Base-by-base conservation (phyloP, 306 rosid species). In the Glycine latifolia region DNA sequence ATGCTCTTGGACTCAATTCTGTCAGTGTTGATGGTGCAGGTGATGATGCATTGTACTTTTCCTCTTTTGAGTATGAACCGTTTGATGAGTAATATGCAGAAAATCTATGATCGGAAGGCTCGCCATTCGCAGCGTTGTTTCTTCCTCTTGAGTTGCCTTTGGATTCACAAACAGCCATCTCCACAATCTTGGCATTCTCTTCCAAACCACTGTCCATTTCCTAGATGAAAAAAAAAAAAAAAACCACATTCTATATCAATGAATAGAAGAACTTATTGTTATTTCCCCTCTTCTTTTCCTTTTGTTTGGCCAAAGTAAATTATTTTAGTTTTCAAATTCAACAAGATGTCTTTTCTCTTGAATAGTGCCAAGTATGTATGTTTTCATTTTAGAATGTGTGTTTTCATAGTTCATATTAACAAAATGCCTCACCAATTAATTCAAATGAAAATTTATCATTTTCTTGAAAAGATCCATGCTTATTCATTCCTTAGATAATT, bases 141-240 rank as follows among this genome's bases (percentile, higher is more conserved):
- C 95, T 89, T 82, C 81, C 73, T 84, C 86, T 89, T 8, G 68
- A 13, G 49, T 79, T 78, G 12, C 79, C 81, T 62, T 86, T 89
- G 61, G 91, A 14, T 59, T 83, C 94, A 43, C 93, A 88, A 16
- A 86, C 85, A 83, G 92, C 97, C 96, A 95, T 92, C 86, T 93
- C 96, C 69, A 95, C 96, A 43, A 89, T 95, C 92, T 95, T 95
- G 83, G 90, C 83, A 81, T 91, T 89, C 87, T 93, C 98, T 84
- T 93, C 96, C 67, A 86, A 53, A 79, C 79, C 88, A 81, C 84
- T 85, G 5, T 91, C 94, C 41, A 83, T 84, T 67, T 89, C 98
- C 99, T 91, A 67, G 31, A 67, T 43, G 37, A 71, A 78, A 31
- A 66, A 85, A 39, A 11, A 60, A 7, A 26, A 54, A 85, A 39